Conservation (phyloP, 805 yeast species). For the Metschnikowia bowlesiae region DNA sequence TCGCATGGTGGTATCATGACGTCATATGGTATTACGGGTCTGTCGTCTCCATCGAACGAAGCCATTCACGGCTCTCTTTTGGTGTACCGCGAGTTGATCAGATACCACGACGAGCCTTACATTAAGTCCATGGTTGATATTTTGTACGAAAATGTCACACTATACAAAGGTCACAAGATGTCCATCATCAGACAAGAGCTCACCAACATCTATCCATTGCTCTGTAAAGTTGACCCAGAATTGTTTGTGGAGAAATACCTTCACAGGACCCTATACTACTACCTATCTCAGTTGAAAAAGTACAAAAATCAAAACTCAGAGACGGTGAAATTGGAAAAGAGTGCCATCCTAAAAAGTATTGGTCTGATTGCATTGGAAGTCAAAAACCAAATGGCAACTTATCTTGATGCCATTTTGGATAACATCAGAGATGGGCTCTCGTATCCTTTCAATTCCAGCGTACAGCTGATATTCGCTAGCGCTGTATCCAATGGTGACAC, state of each 20-base stretch:
- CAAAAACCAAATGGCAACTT: conserved; percentile 79
- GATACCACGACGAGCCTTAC: conserved; percentile 63
- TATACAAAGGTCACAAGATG: conserved; percentile 73
- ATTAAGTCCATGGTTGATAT: conserved; percentile 68
- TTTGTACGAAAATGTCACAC: conserved; percentile 68
- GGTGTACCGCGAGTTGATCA: conserved; percentile 73
- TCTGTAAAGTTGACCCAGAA: conserved; percentile 74
- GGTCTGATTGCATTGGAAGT: conserved; percentile 82
- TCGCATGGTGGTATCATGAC: conserved; percentile 4
- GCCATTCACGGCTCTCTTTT: conserved; percentile 82
- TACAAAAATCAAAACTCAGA: conserved; percentile 44
- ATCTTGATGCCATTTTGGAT: conserved; percentile 80
- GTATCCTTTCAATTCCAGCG: conserved; percentile 27
- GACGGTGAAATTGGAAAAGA: conserved; percentile 51
- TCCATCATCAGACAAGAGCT: conserved; percentile 76
- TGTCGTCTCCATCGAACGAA: conserved; percentile 43
- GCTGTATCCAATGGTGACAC: conserved; percentile 30
- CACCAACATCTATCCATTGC: conserved; percentile 74
- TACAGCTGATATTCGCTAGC: conserved; percentile 38
- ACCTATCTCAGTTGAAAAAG: conserved; percentile 71
- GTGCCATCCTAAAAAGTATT: conserved; percentile 71
- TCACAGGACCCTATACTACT: conserved; percentile 72
- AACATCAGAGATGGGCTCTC: conserved; percentile 75
- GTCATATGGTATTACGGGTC: conserved; percentile 7
- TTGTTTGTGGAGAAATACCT: conserved; percentile 76